Evolutionary conservation across 2,329 filamentous ascomycete species (phyloP).

Genomic region (Metarhizium album): DNA sequence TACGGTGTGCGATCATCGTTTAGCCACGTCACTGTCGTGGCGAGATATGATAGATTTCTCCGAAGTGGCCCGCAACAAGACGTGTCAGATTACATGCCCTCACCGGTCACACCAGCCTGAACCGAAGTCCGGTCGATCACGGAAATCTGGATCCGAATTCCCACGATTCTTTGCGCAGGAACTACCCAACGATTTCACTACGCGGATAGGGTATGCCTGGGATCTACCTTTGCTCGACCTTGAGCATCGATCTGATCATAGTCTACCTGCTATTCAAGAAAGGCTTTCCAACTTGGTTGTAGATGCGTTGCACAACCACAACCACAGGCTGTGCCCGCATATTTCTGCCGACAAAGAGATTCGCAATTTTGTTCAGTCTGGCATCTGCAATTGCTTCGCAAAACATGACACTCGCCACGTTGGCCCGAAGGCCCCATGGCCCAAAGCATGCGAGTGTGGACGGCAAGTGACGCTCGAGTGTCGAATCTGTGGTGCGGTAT

Average conservation of each 20-base stretch:
- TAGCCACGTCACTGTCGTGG: background rate
- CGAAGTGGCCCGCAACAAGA: background rate
- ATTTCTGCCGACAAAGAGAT: background rate
- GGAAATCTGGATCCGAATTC: background rate
- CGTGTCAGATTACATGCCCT: background rate
- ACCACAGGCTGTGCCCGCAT: background rate
- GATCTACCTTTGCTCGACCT: background rate
- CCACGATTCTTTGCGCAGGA: background rate
- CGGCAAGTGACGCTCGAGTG: background rate
- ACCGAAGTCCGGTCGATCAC: background rate
- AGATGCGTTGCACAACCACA: background rate
- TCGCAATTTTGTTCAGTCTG: background rate
- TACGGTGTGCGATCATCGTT: background rate
- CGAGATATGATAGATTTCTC: background rate
- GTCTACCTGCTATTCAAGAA: background rate
- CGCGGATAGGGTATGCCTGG: background rate
- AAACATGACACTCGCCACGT: background rate
- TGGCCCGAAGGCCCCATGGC: background rate
- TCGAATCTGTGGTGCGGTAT: slow-evolving; percentile 1
- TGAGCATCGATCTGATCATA: background rate
- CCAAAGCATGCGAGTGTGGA: background rate
- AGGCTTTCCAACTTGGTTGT: background rate
- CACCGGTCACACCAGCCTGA: background rate
- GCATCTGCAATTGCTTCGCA: slow-evolving; percentile 1
- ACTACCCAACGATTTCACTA: no score